Percentiles rank a stretch among this genome's conserved stretches.
These are phyloP conservation scores for Capronia coronata DNA, from an alignment of 2,329 filamentous ascomycete genomes.

Conservation along the genomic window DNA sequence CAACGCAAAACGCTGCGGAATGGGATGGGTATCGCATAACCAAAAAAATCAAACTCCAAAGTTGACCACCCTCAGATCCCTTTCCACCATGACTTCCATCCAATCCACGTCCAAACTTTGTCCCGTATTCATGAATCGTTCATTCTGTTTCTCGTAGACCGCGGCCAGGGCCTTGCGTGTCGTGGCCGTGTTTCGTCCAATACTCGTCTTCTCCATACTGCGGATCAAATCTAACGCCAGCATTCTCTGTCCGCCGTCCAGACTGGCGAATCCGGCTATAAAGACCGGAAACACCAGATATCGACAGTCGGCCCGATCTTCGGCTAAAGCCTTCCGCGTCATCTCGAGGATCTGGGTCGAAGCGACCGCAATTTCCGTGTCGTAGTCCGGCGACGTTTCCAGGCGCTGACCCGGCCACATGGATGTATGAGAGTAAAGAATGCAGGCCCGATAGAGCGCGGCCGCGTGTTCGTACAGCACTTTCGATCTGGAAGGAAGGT, in stretches of 20 bases:
- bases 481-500: conserved; percentile 34
- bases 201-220: conserved; percentile 43
- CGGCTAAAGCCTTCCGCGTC: conserved; percentile 37
- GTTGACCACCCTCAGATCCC: conserved; percentile 45
- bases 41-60: conserved; percentile 42
- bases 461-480: conserved; percentile 42
- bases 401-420: conserved; percentile 47
- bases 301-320: conserved; percentile 38
- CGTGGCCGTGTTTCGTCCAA: conserved; percentile 44
- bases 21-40: background rate
- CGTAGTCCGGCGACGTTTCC: conserved; percentile 35
- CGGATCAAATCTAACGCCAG: conserved; percentile 45
- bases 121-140: conserved; percentile 36
- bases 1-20: too few species aligned
- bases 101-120: conserved; percentile 46
- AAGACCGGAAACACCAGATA: conserved; percentile 51
- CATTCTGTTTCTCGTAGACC: conserved; percentile 46
- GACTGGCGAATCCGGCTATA: conserved; percentile 45
- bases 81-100: conserved; percentile 43
- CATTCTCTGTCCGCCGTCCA: conserved; percentile 39
- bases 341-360: conserved; percentile 42
- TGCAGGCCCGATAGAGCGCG: conserved; percentile 45
- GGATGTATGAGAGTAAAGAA: conserved; percentile 50
- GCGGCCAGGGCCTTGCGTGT: conserved; percentile 42
- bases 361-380: conserved; percentile 42